A percentile compares a stretch with the other conserved stretches of the same genome.
phyloP scores from a whole-genome alignment of 2,329 filamentous ascomycete species.

The Dryadomyces sulphureus region DNA sequence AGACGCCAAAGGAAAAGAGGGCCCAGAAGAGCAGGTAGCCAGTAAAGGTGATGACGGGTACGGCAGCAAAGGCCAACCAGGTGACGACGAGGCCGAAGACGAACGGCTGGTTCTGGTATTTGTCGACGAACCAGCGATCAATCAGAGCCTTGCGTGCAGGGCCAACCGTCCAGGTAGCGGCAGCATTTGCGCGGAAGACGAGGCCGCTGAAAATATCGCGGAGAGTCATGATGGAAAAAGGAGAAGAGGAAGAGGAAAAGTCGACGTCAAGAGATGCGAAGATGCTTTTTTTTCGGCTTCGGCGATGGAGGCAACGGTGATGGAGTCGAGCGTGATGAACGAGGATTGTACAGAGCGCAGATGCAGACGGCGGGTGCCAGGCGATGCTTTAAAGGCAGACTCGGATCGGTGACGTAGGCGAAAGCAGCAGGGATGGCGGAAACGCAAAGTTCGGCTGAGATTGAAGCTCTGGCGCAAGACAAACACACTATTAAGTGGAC shows the following conservation, averaged over 20 bases:
- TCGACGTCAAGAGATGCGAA: not conserved
- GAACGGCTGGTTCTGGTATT: slow-evolving; percentile 1
- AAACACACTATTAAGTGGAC: too few relatives aligned
- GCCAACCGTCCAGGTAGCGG: not conserved
- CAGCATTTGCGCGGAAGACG: not conserved
- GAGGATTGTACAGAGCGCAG: too few relatives aligned
- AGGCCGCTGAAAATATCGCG: not conserved
- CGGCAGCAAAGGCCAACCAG: not conserved
- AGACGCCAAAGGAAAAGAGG: slow-evolving; percentile 6
- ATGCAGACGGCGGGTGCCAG: too few relatives aligned
- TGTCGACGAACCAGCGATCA: slow-evolving; percentile 1
- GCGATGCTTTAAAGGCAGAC: too few relatives aligned
- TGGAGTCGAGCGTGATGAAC: too few relatives aligned
- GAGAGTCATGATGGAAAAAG: not conserved
- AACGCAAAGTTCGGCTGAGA: too few relatives aligned
- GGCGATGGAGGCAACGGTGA: too few relatives aligned
- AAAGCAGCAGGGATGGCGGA: too few relatives aligned
- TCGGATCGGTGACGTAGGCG: too few relatives aligned
- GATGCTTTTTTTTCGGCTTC: too few relatives aligned
- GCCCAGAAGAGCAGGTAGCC: slow-evolving; percentile 8
- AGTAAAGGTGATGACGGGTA: slow-evolving; percentile 1
- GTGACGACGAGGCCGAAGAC: not conserved
- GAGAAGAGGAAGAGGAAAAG: not conserved
- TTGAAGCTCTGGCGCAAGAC: too few relatives aligned
- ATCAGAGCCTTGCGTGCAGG: not conserved